Evolutionary conservation across 192 early-diverging fungal genomes (phyloP).

Genomic region (Lobosporangium transversale): DNA sequence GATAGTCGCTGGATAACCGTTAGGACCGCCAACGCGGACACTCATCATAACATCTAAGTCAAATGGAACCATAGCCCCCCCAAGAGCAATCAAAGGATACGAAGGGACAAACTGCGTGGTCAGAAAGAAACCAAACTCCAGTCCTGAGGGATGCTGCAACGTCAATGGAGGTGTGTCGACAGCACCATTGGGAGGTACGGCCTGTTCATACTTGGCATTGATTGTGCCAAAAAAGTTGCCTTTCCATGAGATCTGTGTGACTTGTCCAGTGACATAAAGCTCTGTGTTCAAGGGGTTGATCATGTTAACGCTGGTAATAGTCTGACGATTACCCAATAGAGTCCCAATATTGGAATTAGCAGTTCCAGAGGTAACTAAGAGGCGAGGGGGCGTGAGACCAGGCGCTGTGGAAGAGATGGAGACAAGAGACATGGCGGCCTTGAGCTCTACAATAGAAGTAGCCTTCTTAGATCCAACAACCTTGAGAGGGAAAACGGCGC

Average conservation of each 20-base stretch:
- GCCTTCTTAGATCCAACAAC: conserved; percentile 32
- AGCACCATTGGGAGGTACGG: conserved; percentile 17
- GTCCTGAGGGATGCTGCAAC: conserved; percentile 35
- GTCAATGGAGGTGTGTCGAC: conserved; percentile 22
- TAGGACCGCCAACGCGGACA: conserved; percentile 37
- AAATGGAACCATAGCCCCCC: conserved; percentile 43
- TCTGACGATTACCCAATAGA: conserved; percentile 29
- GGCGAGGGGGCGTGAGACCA: conserved; percentile 30
- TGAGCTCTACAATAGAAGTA: conserved; percentile 26
- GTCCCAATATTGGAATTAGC: conserved; percentile 28
- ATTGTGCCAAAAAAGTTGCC: conserved; percentile 43
- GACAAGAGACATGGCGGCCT: conserved; percentile 38
- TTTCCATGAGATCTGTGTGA: conserved; percentile 33
- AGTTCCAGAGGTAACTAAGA: conserved; percentile 25
- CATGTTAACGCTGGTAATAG: conserved; percentile 21
- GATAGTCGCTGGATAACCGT: conserved; percentile 43
- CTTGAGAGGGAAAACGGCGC: conserved; percentile 32
- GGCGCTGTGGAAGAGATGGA: conserved; percentile 17
- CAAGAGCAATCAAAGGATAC: conserved; percentile 37
- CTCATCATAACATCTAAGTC: conserved; percentile 33
- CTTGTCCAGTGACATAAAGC: conserved; percentile 23
- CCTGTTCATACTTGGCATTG: conserved; percentile 24
- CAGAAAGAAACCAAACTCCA: conserved; percentile 39
- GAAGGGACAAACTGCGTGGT: conserved; percentile 29
- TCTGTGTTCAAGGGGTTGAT: conserved; percentile 48